Evolutionary conservation across 768 basidiomycete species (phyloP).

Genomic region (Boletales sp.): DNA sequence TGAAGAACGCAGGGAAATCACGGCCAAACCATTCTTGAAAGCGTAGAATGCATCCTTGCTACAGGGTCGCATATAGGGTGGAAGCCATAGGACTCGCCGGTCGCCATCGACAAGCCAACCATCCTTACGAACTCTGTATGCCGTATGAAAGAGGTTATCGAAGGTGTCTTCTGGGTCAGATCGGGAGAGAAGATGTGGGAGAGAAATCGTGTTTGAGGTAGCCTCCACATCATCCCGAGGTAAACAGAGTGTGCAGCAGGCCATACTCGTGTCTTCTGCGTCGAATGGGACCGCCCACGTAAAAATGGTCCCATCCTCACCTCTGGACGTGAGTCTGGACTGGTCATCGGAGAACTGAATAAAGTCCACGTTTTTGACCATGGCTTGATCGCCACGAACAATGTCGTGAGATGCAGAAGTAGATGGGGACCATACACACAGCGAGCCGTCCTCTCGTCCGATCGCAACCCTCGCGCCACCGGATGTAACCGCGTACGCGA

Average conservation of each 20-base stretch:
- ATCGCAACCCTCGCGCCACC: slow-evolving; percentile 5
- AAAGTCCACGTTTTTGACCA: slow-evolving; percentile 1
- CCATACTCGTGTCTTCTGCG: not conserved
- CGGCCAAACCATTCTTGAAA: slow-evolving; percentile 5
- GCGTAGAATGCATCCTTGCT: slow-evolving; percentile 6
- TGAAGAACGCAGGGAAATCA: not conserved
- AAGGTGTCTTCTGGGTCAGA: slow-evolving; percentile 7
- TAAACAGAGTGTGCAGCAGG: not conserved
- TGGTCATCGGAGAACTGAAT: slow-evolving; percentile 10
- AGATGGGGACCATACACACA: slow-evolving; percentile 15
- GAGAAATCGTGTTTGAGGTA: not conserved
- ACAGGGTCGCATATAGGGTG: not conserved
- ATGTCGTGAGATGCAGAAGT: slow-evolving; percentile 11
- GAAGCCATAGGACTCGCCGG: slow-evolving; percentile 14
- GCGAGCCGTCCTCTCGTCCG: slow-evolving; percentile 19
- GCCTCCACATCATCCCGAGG: not conserved
- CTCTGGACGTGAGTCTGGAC: slow-evolving; percentile 7
- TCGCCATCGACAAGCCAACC: slow-evolving; percentile 20
- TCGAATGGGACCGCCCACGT: slow-evolving; percentile 7
- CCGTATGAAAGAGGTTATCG: slow-evolving; percentile 4
- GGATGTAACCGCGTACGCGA: slow-evolving; percentile 4
- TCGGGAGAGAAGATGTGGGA: slow-evolving; percentile 7
- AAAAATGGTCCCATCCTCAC: slow-evolving; percentile 8
- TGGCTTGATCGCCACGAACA: slow-evolving; percentile 1
- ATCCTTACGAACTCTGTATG: slow-evolving; percentile 16